Conservation (phyloP, 2,329 filamentous ascomycete species). For the Cladosporium phlei region DNA sequence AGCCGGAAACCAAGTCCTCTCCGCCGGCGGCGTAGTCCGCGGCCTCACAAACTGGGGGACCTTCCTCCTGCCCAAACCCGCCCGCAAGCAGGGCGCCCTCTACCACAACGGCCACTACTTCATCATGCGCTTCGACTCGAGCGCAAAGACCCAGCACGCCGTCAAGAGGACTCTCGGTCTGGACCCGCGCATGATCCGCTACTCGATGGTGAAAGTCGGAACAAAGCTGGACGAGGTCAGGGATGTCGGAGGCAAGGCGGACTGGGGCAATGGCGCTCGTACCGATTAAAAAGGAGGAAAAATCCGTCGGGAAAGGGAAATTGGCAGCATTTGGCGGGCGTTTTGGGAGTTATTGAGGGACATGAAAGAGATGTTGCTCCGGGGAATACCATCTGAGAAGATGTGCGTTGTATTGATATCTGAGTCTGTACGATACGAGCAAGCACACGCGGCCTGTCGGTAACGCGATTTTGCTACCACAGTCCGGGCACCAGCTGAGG, state of each 20-base stretch:
- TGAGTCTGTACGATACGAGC: slow-evolving; percentile 1
- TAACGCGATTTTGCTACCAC: too few relatives aligned
- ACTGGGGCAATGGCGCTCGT: slow-evolving; percentile 37
- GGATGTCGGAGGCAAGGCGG: slow-evolving; percentile 51
- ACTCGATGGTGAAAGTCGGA: slow-evolving; percentile 82
- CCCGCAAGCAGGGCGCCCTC: slow-evolving; percentile 73
- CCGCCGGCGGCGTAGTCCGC: slow-evolving; percentile 80
- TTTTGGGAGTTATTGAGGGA: background rate
- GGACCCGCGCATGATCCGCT: slow-evolving; percentile 86
- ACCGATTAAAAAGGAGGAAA: background rate
- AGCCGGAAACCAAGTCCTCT: slow-evolving; percentile 76
- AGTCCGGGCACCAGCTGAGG: too few relatives aligned
- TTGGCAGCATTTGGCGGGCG: background rate
- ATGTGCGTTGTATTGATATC: slow-evolving; percentile 5
- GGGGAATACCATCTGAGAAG: background rate
- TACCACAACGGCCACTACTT: slow-evolving; percentile 93
- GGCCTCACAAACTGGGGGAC: slow-evolving; percentile 93
- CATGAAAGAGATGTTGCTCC: background rate
- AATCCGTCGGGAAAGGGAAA: background rate
- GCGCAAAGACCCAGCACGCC: slow-evolving; percentile 65
- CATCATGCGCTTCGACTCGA: slow-evolving; percentile 90
- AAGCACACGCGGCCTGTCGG: slow-evolving; percentile 3
- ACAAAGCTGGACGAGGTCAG: slow-evolving; percentile 58
- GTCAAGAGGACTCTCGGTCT: slow-evolving; percentile 71
- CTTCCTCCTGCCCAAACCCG: slow-evolving; percentile 76